Percentiles rank a stretch among this genome's conserved stretches.
Conservation (phyloP, 257 asterid species). For the Salvia hispanica region DNA sequence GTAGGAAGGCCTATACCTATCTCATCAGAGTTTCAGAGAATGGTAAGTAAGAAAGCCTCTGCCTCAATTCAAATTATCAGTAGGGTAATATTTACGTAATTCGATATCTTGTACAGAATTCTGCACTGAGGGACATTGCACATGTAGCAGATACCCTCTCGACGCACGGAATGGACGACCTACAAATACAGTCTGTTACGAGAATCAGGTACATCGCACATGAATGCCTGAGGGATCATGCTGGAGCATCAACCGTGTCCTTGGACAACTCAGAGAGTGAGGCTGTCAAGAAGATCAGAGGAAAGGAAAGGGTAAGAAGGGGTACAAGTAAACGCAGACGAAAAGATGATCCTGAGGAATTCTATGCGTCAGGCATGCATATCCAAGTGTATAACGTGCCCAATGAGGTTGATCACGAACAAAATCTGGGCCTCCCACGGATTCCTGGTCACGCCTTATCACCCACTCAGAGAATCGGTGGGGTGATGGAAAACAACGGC, state of each 20-base stretch:
- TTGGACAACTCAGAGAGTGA: conserved; percentile 53
- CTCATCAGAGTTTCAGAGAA: conserved; percentile 85
- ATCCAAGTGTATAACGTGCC: conserved; percentile 45
- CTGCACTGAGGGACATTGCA: conserved; percentile 82
- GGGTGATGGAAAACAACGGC: conserved; percentile 35
- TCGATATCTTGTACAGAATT: conserved; percentile 43
- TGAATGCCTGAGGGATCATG: conserved; percentile 76
- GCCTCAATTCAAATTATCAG: conserved; percentile 3
- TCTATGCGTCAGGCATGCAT: conserved; percentile 37
- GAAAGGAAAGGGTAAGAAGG: conserved; percentile 86
- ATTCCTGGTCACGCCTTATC: conserved; percentile 31
- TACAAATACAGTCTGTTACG: conserved; percentile 67
- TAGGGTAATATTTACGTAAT: not conserved
- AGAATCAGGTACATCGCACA: conserved; percentile 70
- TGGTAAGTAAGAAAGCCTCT: conserved; percentile 82
- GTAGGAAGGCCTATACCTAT: conserved; percentile 88
- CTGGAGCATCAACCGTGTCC: conserved; percentile 42
- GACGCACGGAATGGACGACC: conserved; percentile 89
- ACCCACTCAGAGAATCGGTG: conserved; percentile 40
- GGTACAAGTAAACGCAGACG: conserved; percentile 66
- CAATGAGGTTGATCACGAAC: conserved; percentile 41
- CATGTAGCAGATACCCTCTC: conserved; percentile 71
- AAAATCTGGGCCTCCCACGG: conserved; percentile 34
- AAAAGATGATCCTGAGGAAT: conserved; percentile 68
- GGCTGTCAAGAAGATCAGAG: conserved; percentile 57